Percentiles rank a stretch among this genome's conserved stretches.
Evolutionary conservation across 805 yeast genomes (phyloP).

Genomic region (Yueomyces sinensis): DNA sequence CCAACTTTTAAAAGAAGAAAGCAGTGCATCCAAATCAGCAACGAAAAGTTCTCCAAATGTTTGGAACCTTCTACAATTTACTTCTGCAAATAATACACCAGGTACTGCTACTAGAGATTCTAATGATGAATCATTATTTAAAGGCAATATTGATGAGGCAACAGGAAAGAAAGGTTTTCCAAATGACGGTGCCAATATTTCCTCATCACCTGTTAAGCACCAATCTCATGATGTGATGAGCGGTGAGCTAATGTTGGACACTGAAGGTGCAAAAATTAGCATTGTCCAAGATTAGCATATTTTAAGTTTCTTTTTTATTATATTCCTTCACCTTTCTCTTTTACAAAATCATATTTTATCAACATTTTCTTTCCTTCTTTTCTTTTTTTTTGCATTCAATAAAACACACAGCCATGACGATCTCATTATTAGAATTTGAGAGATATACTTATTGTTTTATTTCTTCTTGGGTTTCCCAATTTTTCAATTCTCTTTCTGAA

Average conservation of each 20-base stretch:
- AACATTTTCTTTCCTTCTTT: too few relatives aligned
- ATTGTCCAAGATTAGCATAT: slow-evolving; percentile 16
- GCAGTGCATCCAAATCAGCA: background rate
- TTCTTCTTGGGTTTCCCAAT: too few relatives aligned
- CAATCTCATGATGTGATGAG: slow-evolving; percentile 4
- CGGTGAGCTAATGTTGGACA: slow-evolving; percentile 17
- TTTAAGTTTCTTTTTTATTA: too few relatives aligned
- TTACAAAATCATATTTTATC: too few relatives aligned
- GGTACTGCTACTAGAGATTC: slow-evolving; percentile 11
- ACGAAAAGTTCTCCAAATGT: slow-evolving; percentile 61
- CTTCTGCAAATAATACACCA: slow-evolving; percentile 29
- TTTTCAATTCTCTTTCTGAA: too few relatives aligned
- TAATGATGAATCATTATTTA: slow-evolving; percentile 1
- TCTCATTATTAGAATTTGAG: too few relatives aligned
- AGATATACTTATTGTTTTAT: too few relatives aligned
- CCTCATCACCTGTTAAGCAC: slow-evolving; percentile 18
- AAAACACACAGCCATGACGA: too few relatives aligned
- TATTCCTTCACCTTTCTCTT: too few relatives aligned
- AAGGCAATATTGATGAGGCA: too few relatives aligned
- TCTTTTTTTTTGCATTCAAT: too few relatives aligned
- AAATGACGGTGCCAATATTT: slow-evolving; percentile 2
- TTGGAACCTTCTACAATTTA: slow-evolving; percentile 83
- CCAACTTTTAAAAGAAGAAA: background rate
- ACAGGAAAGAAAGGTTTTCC: background rate
- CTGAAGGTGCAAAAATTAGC: slow-evolving; percentile 20